A percentile compares a stretch with the other conserved stretches of the same genome.
Evolutionary conservation across 225 moss, liverwort and hornwort species (phyloP).

Genomic region (Lunularia cruciata): DNA sequence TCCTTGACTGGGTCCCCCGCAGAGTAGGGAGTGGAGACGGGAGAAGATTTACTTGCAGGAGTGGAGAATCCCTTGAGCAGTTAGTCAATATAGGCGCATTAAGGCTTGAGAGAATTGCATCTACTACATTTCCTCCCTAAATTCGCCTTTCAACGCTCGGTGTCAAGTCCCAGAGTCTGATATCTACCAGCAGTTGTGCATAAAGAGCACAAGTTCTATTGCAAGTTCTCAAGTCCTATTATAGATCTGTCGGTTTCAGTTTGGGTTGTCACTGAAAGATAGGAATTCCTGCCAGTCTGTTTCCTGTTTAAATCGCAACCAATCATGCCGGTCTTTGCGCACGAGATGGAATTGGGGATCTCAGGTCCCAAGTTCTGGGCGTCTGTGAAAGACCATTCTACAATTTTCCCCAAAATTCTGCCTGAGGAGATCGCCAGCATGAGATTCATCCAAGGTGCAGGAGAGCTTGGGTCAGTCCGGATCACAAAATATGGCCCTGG

Average conservation of each 20-base stretch:
- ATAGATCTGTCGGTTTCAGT: not conserved
- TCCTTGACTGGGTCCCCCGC: slow-evolving; percentile 10
- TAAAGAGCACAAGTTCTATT: too few species aligned
- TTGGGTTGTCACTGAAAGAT: not conserved
- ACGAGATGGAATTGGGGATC: slow-evolving; percentile 20
- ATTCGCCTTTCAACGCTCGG: too few species aligned
- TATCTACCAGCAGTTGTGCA: not conserved
- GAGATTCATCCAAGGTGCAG: slow-evolving; percentile 21
- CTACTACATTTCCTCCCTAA: slow-evolving; percentile 5
- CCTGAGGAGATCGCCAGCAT: slow-evolving; percentile 14
- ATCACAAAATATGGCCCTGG: slow-evolving; percentile 14
- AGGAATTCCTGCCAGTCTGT: too few species aligned
- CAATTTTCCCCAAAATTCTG: slow-evolving; percentile 16
- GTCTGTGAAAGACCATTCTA: slow-evolving; percentile 19
- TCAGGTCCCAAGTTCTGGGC: slow-evolving; percentile 25
- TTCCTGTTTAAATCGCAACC: not conserved
- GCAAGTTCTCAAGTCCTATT: not conserved
- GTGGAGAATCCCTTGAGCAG: not conserved
- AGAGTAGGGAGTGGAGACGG: not conserved
- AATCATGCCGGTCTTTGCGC: slow-evolving; percentile 25
- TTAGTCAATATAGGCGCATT: not conserved
- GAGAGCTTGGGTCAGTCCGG: slow-evolving; percentile 25
- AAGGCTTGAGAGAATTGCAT: not conserved
- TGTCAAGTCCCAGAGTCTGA: too few species aligned
- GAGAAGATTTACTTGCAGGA: not conserved